Evolutionary conservation across 306 rosid species (phyloP), one percentile per base, ranked within the genome.

Genomic region (Quercus alba): DNA sequence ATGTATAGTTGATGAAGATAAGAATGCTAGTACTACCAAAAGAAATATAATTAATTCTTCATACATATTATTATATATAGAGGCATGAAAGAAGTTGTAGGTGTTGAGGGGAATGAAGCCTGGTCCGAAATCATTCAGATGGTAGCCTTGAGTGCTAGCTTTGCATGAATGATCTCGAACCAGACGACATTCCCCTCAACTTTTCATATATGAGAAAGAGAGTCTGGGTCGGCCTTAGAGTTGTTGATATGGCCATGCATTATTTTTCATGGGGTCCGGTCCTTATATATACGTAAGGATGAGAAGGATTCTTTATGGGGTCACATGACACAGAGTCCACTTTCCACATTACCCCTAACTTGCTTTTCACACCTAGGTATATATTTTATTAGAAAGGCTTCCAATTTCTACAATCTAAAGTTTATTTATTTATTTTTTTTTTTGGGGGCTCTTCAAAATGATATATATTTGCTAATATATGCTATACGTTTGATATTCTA

Each of bases 91-190:
- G 13, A 15, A 35, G 58, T 72, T 20, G 52, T 58, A 30, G 31
- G 61, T 5, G 93, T 73, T 91, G 97, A 87, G 97, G 94, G 94
- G 97, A 91, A 91, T 90, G 97, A 91, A 89, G 92, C 91, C 97
- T 91, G 94, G 94, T 91, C 97, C 97, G 97, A 90, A 82, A 90
- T 91, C 92, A 82, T 57, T 74, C 87, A 23, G 35, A 55, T 17
- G 55, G 54, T 44, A 68, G 80, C 61, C 61, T 12, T 59, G 7
- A 81, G 54, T 13, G 54, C 54, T 49, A 49, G 84, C 67, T 79
- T 81, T 77, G 78, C 85, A 52, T 77, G 90, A 88, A 84, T 57
- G 92, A 84, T 88, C 74, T 91, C 90, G 94, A 89, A 66, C 91
- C 97, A 85, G 91, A 91, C 86, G 19, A 89, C 94, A 84, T 88